Conservation (phyloP, 2,329 filamentous ascomycete species). For the Paecilomyces formosus region DNA sequence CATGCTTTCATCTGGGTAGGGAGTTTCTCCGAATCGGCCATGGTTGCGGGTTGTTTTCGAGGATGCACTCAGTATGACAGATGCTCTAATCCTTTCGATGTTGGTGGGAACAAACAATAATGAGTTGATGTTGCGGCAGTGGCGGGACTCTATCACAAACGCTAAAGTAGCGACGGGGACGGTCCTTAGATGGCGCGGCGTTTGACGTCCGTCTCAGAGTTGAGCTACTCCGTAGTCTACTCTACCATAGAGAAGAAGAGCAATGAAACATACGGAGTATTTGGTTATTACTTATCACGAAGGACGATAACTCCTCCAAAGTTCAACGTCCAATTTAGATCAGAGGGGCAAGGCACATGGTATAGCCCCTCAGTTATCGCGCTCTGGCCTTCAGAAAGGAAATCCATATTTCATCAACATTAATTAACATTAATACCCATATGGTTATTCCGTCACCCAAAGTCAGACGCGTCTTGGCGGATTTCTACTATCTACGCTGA, state of each 20-base stretch:
- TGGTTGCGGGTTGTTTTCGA: background rate
- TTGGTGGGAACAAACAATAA: background rate
- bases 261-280: too few species aligned
- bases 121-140: background rate
- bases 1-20: conserved; percentile 49
- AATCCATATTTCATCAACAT: too few species aligned
- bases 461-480: too few species aligned
- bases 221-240: background rate
- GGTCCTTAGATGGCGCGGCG: background rate
- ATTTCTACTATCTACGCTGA: too few species aligned
- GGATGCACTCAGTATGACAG: background rate
- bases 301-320: background rate
- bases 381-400: too few species aligned
- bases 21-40: background rate
- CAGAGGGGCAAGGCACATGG: background rate
- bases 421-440: too few species aligned
- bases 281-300: background rate
- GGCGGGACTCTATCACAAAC: background rate
- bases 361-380: background rate
- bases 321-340: too few species aligned
- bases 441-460: too few species aligned
- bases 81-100: background rate
- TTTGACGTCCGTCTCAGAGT: background rate
- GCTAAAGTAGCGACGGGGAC: background rate
- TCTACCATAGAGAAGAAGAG: too few species aligned